Conservation (phyloP, 208 protist genomes). For the Leptomonas pyrrhocoris region DNA sequence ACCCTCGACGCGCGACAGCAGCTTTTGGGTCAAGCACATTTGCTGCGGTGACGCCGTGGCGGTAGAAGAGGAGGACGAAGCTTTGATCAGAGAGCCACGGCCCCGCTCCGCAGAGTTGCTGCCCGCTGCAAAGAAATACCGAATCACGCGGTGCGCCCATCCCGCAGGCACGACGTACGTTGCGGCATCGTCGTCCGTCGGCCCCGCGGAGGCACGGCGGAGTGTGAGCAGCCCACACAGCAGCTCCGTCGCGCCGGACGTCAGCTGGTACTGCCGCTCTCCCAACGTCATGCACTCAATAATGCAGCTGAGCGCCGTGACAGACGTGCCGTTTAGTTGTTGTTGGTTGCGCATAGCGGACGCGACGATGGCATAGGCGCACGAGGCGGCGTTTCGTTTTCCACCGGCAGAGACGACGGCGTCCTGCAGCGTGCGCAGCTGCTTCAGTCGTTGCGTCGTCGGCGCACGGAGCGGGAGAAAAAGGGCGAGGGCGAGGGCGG, state of each 20-base stretch:
- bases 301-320: slow-evolving; percentile 70
- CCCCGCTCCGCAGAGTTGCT: slow-evolving; percentile 2
- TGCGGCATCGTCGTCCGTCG: slow-evolving; percentile 8
- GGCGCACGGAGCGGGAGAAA: slow-evolving; percentile 59
- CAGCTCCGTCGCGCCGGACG: slow-evolving; percentile 54
- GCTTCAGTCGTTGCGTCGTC: slow-evolving; percentile 27
- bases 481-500: slow-evolving; percentile 35
- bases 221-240: slow-evolving; percentile 51
- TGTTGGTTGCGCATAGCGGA: slow-evolving; percentile 34
- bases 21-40: slow-evolving; percentile 22
- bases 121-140: slow-evolving; percentile 46
- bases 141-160: slow-evolving; percentile 35
- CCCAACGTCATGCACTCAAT: slow-evolving; percentile 78
- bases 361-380: slow-evolving; percentile 32
- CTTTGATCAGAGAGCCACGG: not conserved
- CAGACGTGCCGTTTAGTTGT: slow-evolving; percentile 28
- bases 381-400: slow-evolving; percentile 3
- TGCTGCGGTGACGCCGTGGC: slow-evolving; percentile 22
- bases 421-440: slow-evolving; percentile 56
- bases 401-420: slow-evolving; percentile 32
- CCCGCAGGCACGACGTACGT: slow-evolving; percentile 38
- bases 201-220: slow-evolving; percentile 9
- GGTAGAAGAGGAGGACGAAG: slow-evolving; percentile 12
- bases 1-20: slow-evolving; percentile 29
- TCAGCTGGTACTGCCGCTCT: slow-evolving; percentile 57